Percentiles rank a stretch among this genome's conserved stretches.
Conservation (phyloP, 176 grass and related monocot species). For the Ampelocalamus luodianensis region DNA sequence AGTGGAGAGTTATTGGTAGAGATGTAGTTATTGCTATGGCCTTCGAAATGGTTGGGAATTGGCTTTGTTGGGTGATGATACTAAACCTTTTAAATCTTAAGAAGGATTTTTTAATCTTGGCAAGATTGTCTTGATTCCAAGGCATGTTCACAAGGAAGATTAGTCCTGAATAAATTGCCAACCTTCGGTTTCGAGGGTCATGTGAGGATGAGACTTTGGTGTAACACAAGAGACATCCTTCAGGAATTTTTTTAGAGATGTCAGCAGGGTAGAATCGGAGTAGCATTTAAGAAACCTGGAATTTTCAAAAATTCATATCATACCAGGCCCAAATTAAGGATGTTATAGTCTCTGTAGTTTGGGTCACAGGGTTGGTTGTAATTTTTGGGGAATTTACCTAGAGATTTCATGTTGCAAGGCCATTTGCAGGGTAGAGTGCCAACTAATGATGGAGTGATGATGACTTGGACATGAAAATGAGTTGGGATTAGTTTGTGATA, state of each 20-base stretch:
- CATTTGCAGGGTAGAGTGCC: too few species aligned
- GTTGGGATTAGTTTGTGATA: too few species aligned
- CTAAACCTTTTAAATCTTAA: not conserved
- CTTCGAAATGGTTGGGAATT: not conserved
- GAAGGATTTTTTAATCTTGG: not conserved
- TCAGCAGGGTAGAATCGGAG: not conserved
- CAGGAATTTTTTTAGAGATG: not conserved
- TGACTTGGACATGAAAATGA: too few species aligned
- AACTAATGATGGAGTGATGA: too few species aligned
- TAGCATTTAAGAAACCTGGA: not conserved
- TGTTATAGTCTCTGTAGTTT: not conserved
- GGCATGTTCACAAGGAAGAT: not conserved
- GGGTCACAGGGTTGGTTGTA: too few species aligned
- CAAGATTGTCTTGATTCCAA: not conserved
- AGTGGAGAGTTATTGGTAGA: not conserved
- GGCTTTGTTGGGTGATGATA: not conserved
- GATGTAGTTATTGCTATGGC: not conserved
- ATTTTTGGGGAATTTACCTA: too few species aligned
- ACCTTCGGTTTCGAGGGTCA: not conserved
- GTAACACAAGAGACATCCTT: not conserved
- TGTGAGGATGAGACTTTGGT: not conserved
- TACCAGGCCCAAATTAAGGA: not conserved
- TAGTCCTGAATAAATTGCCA: not conserved
- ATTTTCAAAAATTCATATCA: not conserved
- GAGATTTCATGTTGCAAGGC: too few species aligned